Evolutionary conservation across 2,329 filamentous ascomycete species (phyloP), one percentile per base, ranked within the genome.

Genomic region (Calycina herbarum): DNA sequence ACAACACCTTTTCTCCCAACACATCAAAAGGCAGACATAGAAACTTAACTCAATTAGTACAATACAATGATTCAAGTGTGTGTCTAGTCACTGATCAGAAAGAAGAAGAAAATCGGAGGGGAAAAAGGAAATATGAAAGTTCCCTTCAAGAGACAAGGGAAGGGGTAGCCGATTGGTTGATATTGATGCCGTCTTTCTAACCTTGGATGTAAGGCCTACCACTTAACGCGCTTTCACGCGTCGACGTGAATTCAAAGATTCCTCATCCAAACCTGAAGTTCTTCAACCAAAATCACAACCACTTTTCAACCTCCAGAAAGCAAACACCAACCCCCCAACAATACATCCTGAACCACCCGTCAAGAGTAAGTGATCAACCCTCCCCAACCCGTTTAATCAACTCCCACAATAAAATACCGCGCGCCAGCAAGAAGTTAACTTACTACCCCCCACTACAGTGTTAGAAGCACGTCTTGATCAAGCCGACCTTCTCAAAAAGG

Each of bases 401-500:
- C 27, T 7, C 54, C 27, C 27, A 24, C 45, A 24, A 8, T 24
- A 5, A 51, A 51, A 51, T 45, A 6, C n/a, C 15, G 6, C 17
- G 1, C n/a, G 17, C n/a, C 45, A 27, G 27, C 54, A 62, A 38
- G 17, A 27, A 59, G 15, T 20, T 65, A 61, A 62, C 48, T 38
- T 66, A n/a, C 64, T 24, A 42, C 62, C 27, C 11, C 61, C 11
- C 61, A 15, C 38, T 33, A 48, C 57, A 77, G 76, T 98, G 94
- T 89, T 99, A 83, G 95, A 99, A 87, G 95, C 95, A 87, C 91
- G 94, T 82, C 87, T 99, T 80, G 91, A 95, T 79, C 94, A 98
- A 85, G 94, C 96, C 69, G 86, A 88, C 77, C 85, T 96, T 79
- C 87, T 99, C 78, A 99, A 99, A 86, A 97, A 95, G 91, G 92